Conservation (phyloP, 2,329 filamentous ascomycete genomes). For the Penicillium sp. region DNA sequence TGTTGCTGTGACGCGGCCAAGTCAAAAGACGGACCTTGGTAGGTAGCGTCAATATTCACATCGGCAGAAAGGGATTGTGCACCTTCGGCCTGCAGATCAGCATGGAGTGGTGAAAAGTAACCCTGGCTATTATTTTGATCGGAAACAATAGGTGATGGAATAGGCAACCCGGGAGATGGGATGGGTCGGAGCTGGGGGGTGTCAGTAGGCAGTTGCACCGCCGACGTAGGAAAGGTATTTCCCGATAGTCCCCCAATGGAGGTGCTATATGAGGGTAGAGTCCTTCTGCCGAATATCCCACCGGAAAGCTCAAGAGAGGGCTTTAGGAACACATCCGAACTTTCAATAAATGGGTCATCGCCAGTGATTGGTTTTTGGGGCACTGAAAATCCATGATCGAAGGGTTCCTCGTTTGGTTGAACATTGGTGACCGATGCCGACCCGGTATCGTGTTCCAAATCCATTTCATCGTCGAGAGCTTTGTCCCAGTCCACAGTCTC, state of each 20-base stretch:
- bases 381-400: neutral
- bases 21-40: neutral
- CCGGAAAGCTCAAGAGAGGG: slow-evolving; percentile 19
- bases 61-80: slow-evolving; percentile 3
- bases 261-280: slow-evolving; percentile 5
- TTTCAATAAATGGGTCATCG: slow-evolving; percentile 8
- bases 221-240: slow-evolving; percentile 2
- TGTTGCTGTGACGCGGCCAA: neutral
- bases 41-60: slow-evolving; percentile 4
- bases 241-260: neutral
- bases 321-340: slow-evolving; percentile 19
- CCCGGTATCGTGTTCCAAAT: slow-evolving; percentile 11
- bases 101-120: slow-evolving; percentile 36
- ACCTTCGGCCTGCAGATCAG: slow-evolving; percentile 12
- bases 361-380: neutral
- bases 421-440: slow-evolving; percentile 1
- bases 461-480: slow-evolving; percentile 31
- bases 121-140: slow-evolving; percentile 27
- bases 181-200: slow-evolving; percentile 45
- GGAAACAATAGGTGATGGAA: slow-evolving; percentile 44
- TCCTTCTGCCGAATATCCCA: slow-evolving; percentile 12
- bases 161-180: slow-evolving; percentile 44
- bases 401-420: neutral
- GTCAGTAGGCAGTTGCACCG: slow-evolving; percentile 30
- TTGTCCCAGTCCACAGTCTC: slow-evolving; percentile 31